Base-by-base conservation (phyloP, 495 filamentous ascomycete species). In the Penicillium alfredii region DNA sequence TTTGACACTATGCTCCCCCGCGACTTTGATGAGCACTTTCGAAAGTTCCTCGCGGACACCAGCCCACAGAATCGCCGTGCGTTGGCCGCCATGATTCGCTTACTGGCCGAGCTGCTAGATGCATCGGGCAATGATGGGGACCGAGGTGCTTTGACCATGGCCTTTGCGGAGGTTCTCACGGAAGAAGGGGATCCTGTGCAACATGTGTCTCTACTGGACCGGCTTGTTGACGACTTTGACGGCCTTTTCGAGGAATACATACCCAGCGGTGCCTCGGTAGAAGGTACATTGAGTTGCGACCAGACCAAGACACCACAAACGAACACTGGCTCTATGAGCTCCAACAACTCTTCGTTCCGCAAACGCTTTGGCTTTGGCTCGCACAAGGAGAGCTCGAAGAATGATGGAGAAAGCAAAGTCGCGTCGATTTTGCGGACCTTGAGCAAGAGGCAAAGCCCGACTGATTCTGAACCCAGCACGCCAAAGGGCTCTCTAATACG, bases 81-180 rank as follows among this genome's bases (percentile, higher is more conserved):
- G 3, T 82, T 97, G 46, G 81, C 81, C 20, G 80, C 80, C 8
- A 78, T 93, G 21, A 78, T 97, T 45, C 86, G 85, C 32, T 73
- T 97, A 20, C 74, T 98, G 15, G 81, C 85, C 2, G 88, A 94
- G 49, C 72, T 98, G 10, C 75, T 96, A 8, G 90, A 95, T 42
- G 89, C 86, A n/a, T 94, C 89, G 43, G 84, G 82, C 8, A 94
- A 92, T 56, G 92, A 95, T 51, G 86, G 87, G 30, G 90, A 96
- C 55, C 78, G 90, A 21, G 92, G 92, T 17, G 85, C 86, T 30
- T 61, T 98, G 49, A 96, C 87, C 2, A 80, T 84, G 17, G 86
- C 87, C 9, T 96, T 98, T 63, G 81, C 89, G 1, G 92, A 96
- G 49, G 68, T 95, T 31, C 68, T 98, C 8, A 81, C 88, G 4